Evolutionary conservation across 2,329 filamentous ascomycete species (phyloP).

Genomic region (Bimuria novae-zelandiae): DNA sequence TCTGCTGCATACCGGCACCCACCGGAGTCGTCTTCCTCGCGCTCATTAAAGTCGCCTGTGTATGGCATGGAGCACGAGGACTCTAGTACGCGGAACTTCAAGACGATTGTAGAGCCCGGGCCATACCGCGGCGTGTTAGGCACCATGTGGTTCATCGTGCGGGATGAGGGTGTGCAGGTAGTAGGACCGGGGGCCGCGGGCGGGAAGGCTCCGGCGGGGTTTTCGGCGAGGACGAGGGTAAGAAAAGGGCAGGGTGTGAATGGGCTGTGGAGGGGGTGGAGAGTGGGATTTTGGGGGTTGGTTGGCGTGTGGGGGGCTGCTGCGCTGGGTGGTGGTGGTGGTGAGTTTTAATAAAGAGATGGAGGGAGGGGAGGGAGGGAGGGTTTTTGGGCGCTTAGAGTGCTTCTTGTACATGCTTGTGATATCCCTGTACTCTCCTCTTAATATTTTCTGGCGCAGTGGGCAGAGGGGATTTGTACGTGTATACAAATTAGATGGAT

Average conservation of each 20-base stretch:
- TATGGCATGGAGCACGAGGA: constrained; percentile 27
- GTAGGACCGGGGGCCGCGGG: constrained; percentile 29
- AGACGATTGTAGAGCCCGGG: constrained; percentile 80
- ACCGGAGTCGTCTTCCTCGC: constrained; percentile 15
- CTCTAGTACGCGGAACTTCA: constrained; percentile 47
- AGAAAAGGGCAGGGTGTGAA: constrained; percentile 69
- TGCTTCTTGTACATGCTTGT: too few species aligned
- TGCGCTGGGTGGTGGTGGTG: constrained; percentile 54
- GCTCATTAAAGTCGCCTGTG: constrained; percentile 13
- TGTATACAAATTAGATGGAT: too few species aligned
- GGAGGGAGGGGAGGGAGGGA: too few species aligned
- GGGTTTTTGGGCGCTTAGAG: too few species aligned
- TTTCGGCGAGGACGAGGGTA: constrained; percentile 46
- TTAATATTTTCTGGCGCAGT: too few species aligned
- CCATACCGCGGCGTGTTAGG: constrained; percentile 85
- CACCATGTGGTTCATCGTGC: constrained; percentile 85
- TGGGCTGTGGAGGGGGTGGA: constrained; percentile 75
- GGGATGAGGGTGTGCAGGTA: constrained; percentile 72
- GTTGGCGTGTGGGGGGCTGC: constrained; percentile 75
- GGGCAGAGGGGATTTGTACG: too few species aligned
- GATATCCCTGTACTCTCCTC: too few species aligned
- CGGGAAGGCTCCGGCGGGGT: constrained; percentile 32
- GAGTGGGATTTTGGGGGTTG: constrained; percentile 77
- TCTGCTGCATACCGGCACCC: constrained; percentile 29
- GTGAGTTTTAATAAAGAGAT: constrained; percentile 45